Evolutionary conservation across 805 yeast species (phyloP).

Genomic region (Ogataea naganishii): DNA sequence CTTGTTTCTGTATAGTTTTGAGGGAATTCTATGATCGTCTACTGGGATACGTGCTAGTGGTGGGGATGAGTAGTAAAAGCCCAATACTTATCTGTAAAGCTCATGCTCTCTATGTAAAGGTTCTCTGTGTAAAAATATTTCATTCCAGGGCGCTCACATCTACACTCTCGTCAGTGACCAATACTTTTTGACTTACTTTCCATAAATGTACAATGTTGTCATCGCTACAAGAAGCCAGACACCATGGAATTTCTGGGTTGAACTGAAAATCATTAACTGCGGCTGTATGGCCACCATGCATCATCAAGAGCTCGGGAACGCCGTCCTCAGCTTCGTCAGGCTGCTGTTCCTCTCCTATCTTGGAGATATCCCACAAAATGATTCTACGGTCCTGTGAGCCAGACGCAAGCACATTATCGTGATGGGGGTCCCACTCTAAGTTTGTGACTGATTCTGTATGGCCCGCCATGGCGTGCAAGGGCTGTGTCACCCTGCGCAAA

Average conservation of each 20-base stretch:
- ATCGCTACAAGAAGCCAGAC: conserved; percentile 56
- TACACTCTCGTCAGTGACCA: conserved; percentile 12
- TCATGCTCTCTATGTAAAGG: no score
- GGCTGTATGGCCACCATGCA: conserved; percentile 89
- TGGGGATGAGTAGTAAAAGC: no score
- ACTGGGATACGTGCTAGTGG: no score
- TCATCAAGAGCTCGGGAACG: conserved; percentile 79
- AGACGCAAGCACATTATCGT: conserved; percentile 70
- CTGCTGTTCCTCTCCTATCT: conserved; percentile 76
- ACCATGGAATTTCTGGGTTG: conserved; percentile 69
- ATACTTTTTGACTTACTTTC: conserved; percentile 32
- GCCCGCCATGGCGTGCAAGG: conserved; percentile 69
- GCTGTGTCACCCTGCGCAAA: conserved; percentile 31
- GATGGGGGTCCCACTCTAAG: conserved; percentile 69
- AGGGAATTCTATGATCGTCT: no score
- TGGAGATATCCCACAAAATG: conserved; percentile 71
- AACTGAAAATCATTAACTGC: conserved; percentile 66
- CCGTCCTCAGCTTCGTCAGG: conserved; percentile 91
- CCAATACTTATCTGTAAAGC: no score
- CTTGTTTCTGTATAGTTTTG: no score
- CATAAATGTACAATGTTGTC: conserved; percentile 55
- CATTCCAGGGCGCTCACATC: conserved; percentile 8
- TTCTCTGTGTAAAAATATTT: not conserved
- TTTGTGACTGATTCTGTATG: conserved; percentile 67
- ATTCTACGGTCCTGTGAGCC: conserved; percentile 73